Percentiles rank a stretch among this genome's conserved stretches.
Evolutionary conservation across 306 rosid genomes (phyloP).

Genomic region (Urtica urens): DNA sequence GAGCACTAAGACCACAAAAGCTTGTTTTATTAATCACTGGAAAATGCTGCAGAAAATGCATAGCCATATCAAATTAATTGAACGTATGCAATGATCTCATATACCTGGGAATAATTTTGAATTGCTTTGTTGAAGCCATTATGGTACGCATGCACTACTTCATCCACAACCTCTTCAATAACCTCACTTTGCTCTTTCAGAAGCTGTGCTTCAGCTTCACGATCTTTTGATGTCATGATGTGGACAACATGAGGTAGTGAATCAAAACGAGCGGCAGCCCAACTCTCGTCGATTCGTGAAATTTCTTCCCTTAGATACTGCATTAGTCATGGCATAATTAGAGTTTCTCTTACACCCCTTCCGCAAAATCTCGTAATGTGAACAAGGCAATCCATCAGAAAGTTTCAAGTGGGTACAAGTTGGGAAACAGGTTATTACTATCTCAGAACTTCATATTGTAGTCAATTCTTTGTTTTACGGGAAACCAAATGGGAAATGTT

Average conservation of each 20-base stretch:
- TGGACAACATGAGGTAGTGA: slow-evolving; percentile 99
- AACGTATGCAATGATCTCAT: slow-evolving; percentile 5
- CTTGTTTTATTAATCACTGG: background rate
- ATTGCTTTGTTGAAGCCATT: slow-evolving; percentile 96
- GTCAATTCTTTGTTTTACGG: too few species aligned
- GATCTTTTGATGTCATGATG: slow-evolving; percentile 94
- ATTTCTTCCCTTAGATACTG: slow-evolving; percentile 86
- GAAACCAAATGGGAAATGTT: too few species aligned
- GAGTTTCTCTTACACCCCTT: too few species aligned
- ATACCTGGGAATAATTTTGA: slow-evolving; percentile 99
- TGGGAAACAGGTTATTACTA: too few species aligned
- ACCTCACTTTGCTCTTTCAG: slow-evolving; percentile 97
- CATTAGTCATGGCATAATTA: slow-evolving; percentile 21
- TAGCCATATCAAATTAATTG: background rate
- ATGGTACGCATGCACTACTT: slow-evolving; percentile 95
- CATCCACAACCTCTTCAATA: slow-evolving; percentile 96
- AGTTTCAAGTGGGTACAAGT: background rate
- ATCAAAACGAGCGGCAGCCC: slow-evolving; percentile 96
- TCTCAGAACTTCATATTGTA: too few species aligned
- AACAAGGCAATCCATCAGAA: background rate
- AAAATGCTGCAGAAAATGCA: background rate
- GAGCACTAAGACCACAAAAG: background rate
- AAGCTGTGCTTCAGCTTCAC: slow-evolving; percentile 59
- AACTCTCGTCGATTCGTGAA: slow-evolving; percentile 64
- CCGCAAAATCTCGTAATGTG: background rate